Conservation (phyloP, 2,329 filamentous ascomycete species). For the Fusarium secorum region DNA sequence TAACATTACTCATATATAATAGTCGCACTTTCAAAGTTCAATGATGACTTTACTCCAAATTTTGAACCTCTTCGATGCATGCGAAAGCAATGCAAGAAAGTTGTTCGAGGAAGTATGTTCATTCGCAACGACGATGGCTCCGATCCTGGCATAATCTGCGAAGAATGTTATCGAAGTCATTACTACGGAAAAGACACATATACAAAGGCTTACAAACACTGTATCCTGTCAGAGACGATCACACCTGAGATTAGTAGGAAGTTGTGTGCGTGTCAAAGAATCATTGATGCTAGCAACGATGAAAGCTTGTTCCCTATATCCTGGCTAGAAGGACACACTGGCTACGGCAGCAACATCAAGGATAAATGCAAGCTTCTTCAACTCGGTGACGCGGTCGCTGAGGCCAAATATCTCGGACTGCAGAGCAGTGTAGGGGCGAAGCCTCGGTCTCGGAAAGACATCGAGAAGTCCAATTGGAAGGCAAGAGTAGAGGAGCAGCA, state of each 20-base stretch:
- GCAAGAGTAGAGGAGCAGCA: not conserved
- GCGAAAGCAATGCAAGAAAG: slow-evolving; percentile 19
- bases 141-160: slow-evolving; percentile 22
- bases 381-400: slow-evolving; percentile 18
- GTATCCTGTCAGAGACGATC: slow-evolving; percentile 19
- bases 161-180: slow-evolving; percentile 25
- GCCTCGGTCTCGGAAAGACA: not conserved
- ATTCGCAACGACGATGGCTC: not conserved
- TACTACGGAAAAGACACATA: slow-evolving; percentile 22
- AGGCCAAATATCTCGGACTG: slow-evolving; percentile 29
- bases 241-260: slow-evolving; percentile 28
- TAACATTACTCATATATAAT: not conserved
- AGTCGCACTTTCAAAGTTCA: slow-evolving; percentile 23
- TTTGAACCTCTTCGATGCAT: slow-evolving; percentile 31
- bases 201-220: slow-evolving; percentile 32
- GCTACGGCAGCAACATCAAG: not conserved
- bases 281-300: not conserved
- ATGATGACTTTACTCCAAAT: slow-evolving; percentile 10
- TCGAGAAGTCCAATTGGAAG: not conserved
- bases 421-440: slow-evolving; percentile 27
- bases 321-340: not conserved
- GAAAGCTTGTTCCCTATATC: slow-evolving; percentile 18
- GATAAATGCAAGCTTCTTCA: slow-evolving; percentile 20
- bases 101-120: slow-evolving; percentile 36
- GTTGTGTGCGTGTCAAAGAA: slow-evolving; percentile 20